Percentiles rank a stretch among this genome's conserved stretches.
phyloP scores from a whole-genome alignment of 345 rosid species.

The Linum lewisii region DNA sequence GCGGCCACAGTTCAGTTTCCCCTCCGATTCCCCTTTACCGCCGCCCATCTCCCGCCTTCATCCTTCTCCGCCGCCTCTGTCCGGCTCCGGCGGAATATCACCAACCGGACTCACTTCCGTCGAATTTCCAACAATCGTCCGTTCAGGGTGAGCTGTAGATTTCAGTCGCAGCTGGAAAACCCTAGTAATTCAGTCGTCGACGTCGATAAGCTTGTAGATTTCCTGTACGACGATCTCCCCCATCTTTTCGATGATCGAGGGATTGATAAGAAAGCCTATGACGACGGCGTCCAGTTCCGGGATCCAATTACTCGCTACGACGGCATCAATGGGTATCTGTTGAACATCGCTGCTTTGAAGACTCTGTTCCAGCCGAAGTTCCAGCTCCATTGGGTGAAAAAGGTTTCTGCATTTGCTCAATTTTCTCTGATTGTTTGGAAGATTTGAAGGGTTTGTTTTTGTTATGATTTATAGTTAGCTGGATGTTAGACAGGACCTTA shows the following conservation, averaged over 20 bases:
- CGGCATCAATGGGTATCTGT: conserved; percentile 51
- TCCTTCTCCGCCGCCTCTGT: no score
- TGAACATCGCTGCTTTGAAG: conserved; percentile 66
- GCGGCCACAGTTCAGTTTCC: no score
- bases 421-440: background rate
- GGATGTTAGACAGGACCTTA: conserved; percentile 77
- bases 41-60: no score
- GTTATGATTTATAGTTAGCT: conserved; percentile 28
- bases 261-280: conserved; percentile 67
- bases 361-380: conserved; percentile 49
- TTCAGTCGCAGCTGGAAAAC: conserved; percentile 28
- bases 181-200: conserved; percentile 23
- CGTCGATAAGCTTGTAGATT: conserved; percentile 42
- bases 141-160: conserved; percentile 29
- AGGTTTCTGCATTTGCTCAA: conserved; percentile 37
- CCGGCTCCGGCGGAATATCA: no score
- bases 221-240: conserved; percentile 67
- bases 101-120: no score
- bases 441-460: background rate
- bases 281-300: conserved; percentile 67
- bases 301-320: conserved; percentile 86
- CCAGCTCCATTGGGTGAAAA: conserved; percentile 66
- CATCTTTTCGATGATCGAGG: conserved; percentile 85
- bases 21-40: no score
- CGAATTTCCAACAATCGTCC: no score